Conservation (phyloP, 2,329 filamentous ascomycete species). For the Capronia americana region DNA sequence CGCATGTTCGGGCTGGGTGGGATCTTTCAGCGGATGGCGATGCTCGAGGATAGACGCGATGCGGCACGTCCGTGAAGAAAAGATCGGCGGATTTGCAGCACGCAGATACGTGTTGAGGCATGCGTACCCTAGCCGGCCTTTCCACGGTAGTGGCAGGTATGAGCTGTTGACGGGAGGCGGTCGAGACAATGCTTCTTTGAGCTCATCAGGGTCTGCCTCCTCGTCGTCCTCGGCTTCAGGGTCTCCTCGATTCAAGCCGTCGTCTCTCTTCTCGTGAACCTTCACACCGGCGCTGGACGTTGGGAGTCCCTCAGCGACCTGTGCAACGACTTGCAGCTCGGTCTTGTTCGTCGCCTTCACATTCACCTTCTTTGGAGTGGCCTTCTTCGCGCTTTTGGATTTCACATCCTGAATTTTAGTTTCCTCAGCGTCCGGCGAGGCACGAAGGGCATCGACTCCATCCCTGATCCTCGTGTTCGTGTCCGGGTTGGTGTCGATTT, state of each 20-base stretch:
- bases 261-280: constrained; percentile 39
- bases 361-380: constrained; percentile 7
- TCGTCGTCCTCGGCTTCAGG: constrained; percentile 62
- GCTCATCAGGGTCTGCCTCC: constrained; percentile 61
- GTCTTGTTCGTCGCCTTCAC: not conserved
- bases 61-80: constrained; percentile 88
- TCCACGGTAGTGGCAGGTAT: constrained; percentile 87
- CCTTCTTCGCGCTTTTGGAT: constrained; percentile 24
- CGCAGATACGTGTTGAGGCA: constrained; percentile 93
- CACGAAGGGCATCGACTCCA: constrained; percentile 39
- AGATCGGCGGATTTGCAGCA: constrained; percentile 79
- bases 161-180: constrained; percentile 82
- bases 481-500: constrained; percentile 41
- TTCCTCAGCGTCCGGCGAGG: constrained; percentile 42
- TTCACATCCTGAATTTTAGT: constrained; percentile 6
- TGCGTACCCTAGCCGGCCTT: constrained; percentile 86
- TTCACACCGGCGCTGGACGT: constrained; percentile 35
- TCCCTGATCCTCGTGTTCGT: constrained; percentile 41
- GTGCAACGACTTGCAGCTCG: not conserved
- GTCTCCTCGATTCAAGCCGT: constrained; percentile 46
- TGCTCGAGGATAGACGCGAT: constrained; percentile 91
- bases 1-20: constrained; percentile 75
- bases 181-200: constrained; percentile 65
- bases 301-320: not conserved
- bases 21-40: constrained; percentile 78